Percentiles rank a stretch among this genome's conserved stretches.
These are phyloP conservation scores for Erysimum cheiri DNA, from an alignment of 441 rosid genomes.

Conservation along the genomic window DNA sequence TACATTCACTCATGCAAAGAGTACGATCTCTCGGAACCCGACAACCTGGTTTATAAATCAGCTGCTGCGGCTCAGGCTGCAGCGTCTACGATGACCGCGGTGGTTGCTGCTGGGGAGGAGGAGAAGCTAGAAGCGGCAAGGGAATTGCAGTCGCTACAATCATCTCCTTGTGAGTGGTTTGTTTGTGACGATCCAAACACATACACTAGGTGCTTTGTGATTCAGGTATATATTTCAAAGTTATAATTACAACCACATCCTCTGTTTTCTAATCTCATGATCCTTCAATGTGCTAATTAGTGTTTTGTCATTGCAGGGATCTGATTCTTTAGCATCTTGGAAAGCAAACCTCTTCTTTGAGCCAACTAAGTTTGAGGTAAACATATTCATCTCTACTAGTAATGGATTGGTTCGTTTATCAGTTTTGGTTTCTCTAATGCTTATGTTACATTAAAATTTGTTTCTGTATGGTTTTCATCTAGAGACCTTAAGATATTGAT, in stretches of 20 bases:
- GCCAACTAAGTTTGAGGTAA: slow-evolving; percentile 84
- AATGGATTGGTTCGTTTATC: background rate
- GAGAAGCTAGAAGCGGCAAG: slow-evolving; percentile 76
- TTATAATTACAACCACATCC: background rate
- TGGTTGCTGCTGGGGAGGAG: slow-evolving; percentile 87
- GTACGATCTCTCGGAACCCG: slow-evolving; percentile 39
- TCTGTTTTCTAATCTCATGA: slow-evolving; percentile 9
- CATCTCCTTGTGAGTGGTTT: slow-evolving; percentile 94
- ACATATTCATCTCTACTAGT: background rate
- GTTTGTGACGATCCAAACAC: slow-evolving; percentile 81
- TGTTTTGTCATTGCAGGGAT: slow-evolving; percentile 57
- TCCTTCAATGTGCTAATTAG: background rate
- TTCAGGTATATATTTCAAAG: slow-evolving; percentile 61
- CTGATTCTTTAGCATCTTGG: slow-evolving; percentile 92
- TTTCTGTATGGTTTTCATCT: background rate
- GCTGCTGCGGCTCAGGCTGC: slow-evolving; percentile 84
- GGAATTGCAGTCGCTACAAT: slow-evolving; percentile 78
- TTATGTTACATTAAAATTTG: background rate
- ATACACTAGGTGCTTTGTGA: slow-evolving; percentile 75
- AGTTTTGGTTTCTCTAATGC: background rate
- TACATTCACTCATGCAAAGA: slow-evolving; percentile 67
- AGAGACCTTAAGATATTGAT: background rate
- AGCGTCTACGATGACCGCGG: slow-evolving; percentile 81
- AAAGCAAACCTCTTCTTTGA: slow-evolving; percentile 89
- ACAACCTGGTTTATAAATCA: slow-evolving; percentile 56